Conservation (phyloP, 139 green algal species). For the Nannochloris sp. region DNA sequence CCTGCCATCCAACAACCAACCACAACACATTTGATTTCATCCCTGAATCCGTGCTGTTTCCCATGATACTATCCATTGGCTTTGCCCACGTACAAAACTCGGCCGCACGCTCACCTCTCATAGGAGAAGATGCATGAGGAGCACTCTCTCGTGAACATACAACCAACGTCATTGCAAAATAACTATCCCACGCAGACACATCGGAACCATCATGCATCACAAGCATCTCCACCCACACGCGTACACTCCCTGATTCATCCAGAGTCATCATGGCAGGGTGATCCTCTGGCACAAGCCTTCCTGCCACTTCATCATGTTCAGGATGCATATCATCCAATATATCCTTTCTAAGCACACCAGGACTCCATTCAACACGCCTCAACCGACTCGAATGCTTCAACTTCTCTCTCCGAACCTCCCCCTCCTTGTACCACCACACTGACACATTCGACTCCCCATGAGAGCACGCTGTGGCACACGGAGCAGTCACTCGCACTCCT, state of each 20-base stretch:
- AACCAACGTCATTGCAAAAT: conserved; percentile 25
- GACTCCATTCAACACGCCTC: conserved; percentile 11
- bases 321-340: conserved; percentile 1
- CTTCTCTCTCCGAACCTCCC: conserved; percentile 14
- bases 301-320: not conserved
- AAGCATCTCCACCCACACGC: conserved; percentile 24
- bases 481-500: conserved; percentile 9
- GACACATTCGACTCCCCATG: not conserved
- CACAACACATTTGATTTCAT: not conserved
- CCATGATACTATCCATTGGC: not conserved
- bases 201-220: conserved; percentile 3
- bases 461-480: conserved; percentile 8
- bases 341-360: conserved; percentile 24
- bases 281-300: conserved; percentile 7
- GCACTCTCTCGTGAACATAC: not conserved
- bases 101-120: too few species aligned
- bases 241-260: conserved; percentile 10
- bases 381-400: conserved; percentile 15
- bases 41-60: not conserved
- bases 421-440: conserved; percentile 23
- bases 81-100: conserved; percentile 1
- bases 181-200: conserved; percentile 8
- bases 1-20: not conserved
- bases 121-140: not conserved
- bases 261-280: conserved; percentile 26